phyloP scores from a whole-genome alignment of 495 filamentous ascomycete species.

The Daldinia childiae region DNA sequence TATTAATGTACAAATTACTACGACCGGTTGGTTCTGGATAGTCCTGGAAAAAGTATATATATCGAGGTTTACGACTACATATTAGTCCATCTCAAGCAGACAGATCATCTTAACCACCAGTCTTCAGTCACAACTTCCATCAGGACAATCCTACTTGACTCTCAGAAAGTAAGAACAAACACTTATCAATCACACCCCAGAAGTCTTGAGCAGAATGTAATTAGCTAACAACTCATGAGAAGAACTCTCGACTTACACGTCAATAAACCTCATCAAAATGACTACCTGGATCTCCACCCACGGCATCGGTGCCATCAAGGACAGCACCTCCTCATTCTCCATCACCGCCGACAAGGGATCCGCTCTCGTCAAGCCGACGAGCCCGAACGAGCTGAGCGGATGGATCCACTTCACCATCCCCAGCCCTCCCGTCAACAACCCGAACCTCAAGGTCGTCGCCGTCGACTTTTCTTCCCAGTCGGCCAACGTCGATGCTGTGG shows the following conservation, averaged over 20 bases:
- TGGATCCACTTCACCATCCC: constrained; percentile 16
- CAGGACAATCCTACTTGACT: neutral
- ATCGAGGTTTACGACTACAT: neutral
- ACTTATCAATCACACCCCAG: neutral
- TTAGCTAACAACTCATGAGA: neutral
- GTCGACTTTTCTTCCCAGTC: constrained; percentile 1
- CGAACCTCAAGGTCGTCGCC: neutral
- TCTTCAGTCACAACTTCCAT: neutral
- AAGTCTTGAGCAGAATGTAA: neutral
- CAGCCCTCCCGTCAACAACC: constrained; percentile 2
- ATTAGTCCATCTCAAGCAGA: neutral
- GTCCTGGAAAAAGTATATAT: constrained; percentile 1
- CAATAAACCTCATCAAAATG: neutral
- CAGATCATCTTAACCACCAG: neutral
- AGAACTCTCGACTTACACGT: neutral
- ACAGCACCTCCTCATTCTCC: neutral
- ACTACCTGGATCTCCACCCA: constrained; percentile 9
- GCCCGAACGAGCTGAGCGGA: neutral
- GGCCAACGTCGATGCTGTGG: neutral
- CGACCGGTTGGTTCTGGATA: neutral
- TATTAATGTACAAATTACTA: neutral
- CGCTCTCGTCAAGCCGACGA: constrained; percentile 4
- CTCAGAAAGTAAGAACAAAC: neutral
- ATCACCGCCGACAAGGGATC: constrained; percentile 4
- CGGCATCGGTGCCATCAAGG: constrained; percentile 14